A percentile compares a stretch with the other conserved stretches of the same genome.
Evolutionary conservation across 2,329 filamentous ascomycete genomes (phyloP).

Genomic region (Geosmithia morbida): DNA sequence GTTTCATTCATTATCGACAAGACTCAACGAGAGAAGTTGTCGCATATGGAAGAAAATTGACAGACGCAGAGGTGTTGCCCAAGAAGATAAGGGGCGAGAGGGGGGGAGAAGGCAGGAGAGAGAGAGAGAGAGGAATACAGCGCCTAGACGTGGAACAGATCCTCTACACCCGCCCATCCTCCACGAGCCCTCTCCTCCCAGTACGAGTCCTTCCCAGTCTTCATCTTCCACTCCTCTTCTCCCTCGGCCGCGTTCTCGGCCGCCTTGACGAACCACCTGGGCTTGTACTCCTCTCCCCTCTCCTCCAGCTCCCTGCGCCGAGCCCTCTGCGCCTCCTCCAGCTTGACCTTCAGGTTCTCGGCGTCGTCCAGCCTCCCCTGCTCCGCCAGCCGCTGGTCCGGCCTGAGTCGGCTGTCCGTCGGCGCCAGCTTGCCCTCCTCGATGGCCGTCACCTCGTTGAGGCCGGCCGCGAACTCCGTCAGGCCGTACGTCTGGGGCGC

Average conservation of each 20-base stretch:
- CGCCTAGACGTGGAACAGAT: constrained; percentile 26
- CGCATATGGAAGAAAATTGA: too few species aligned
- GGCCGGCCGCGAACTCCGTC: constrained; percentile 67
- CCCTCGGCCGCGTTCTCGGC: constrained; percentile 28
- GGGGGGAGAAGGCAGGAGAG: too few species aligned
- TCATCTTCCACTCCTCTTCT: constrained; percentile 65
- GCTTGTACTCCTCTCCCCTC: constrained; percentile 54
- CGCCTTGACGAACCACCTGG: constrained; percentile 73
- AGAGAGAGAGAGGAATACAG: too few species aligned
- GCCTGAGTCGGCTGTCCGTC: constrained; percentile 72
- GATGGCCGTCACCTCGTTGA: constrained; percentile 78
- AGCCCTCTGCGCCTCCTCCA: constrained; percentile 75
- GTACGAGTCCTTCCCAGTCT: constrained; percentile 72
- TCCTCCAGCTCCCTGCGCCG: constrained; percentile 65
- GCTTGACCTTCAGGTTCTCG: constrained; percentile 64
- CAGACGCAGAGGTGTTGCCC: too few species aligned
- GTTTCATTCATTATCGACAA: too few species aligned
- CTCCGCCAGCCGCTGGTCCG: constrained; percentile 79
- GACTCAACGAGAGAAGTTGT: too few species aligned
- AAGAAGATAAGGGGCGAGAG: too few species aligned
- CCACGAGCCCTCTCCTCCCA: constrained; percentile 73
- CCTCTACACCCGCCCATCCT: constrained; percentile 44
- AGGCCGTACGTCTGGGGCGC: constrained; percentile 73
- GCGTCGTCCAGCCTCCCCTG: constrained; percentile 69
- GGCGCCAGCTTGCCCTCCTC: constrained; percentile 62